Evolutionary conservation across 805 yeast species (phyloP), one percentile per base, ranked within the genome.

Genomic region (Schwanniomyces sp.): DNA sequence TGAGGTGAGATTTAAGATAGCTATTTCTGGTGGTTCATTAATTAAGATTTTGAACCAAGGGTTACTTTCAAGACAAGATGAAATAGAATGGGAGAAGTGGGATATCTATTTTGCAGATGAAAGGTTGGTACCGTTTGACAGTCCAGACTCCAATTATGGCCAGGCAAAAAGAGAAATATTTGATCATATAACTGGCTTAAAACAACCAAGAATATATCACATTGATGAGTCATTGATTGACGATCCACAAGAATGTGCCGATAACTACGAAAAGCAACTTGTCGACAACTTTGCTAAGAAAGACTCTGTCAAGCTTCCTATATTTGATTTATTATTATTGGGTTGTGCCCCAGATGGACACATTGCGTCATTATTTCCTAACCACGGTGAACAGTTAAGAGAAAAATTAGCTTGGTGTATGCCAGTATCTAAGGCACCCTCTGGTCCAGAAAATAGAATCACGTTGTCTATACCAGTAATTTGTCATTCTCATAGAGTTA

Each of bases 281-380:
- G 88, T 94, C 48, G 82, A 81, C 61, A 94, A 92, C 45, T 94
- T 94, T 72, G 99, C 99, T 9, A 91, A 88, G 45, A 92, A 95
- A 64, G 98, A 94, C 67, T 86, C 96, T 14, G 99, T 94, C 47
- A 91, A 91, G 69, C 78, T 92, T 52, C 99, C 99, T 50, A 84
- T 89, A 82, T 92, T 94, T 70, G 98, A 94, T 67, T 72, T 94
- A 45, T 80, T 94, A 52, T 74, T 94, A 54, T 76, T 94, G 49
- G 99, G 99, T 24, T 92, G 98, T 75, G 99, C 99, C 0, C 98
- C 98, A 2, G 99, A 92, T 67, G 99, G 99, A 18, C 99, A 92
- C 67, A 88, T 90, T 61, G 96, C 97, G 44, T 90, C 96, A n/a
- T 78, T 92, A 47, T 92, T 92, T 75, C 99, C 99, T 18, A 86